phyloP scores from a whole-genome alignment of 176 grass and related monocot species.

The Tillandsia leiboldiana region DNA sequence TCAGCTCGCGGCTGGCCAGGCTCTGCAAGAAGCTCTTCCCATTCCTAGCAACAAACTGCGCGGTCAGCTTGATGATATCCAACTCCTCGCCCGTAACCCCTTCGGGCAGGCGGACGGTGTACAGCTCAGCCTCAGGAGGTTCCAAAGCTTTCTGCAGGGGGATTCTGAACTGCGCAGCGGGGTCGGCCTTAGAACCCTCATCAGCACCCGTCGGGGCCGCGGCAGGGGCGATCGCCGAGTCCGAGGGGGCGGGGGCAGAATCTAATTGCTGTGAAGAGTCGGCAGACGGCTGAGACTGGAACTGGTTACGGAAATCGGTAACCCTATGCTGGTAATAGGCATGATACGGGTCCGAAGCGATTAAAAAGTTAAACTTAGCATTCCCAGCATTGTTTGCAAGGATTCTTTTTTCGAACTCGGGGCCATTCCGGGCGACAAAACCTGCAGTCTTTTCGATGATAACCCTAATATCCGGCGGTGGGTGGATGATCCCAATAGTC shows the following conservation, averaged over 20 bases:
- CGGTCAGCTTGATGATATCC: slow-evolving; percentile 89
- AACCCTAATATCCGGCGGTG: slow-evolving; percentile 67
- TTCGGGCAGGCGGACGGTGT: slow-evolving; percentile 69
- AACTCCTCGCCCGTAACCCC: slow-evolving; percentile 85
- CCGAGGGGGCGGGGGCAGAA: slow-evolving; percentile 15
- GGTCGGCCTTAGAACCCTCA: slow-evolving; percentile 29
- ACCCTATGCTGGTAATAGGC: slow-evolving; percentile 80
- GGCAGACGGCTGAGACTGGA: slow-evolving; percentile 13
- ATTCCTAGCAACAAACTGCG: slow-evolving; percentile 84
- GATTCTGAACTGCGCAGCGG: slow-evolving; percentile 55
- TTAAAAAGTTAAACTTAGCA: slow-evolving; percentile 90
- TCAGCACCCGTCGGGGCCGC: not conserved
- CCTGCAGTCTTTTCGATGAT: slow-evolving; percentile 87
- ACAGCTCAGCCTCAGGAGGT: slow-evolving; percentile 65
- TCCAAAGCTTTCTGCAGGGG: slow-evolving; percentile 61
- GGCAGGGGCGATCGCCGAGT: slow-evolving; percentile 2
- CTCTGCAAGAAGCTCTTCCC: slow-evolving; percentile 70
- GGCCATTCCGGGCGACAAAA: slow-evolving; percentile 89
- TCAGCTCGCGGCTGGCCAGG: slow-evolving; percentile 47
- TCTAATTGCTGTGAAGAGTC: slow-evolving; percentile 4
- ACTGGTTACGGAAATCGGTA: slow-evolving; percentile 34
- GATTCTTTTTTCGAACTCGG: slow-evolving; percentile 70
- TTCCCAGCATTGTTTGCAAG: slow-evolving; percentile 60
- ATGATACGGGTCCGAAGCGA: slow-evolving; percentile 72
- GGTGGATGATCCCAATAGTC: slow-evolving; percentile 80